Evolutionary conservation across 441 rosid genomes (phyloP), one percentile per base, ranked within the genome.

Genomic region (Erysimum cheiri): DNA sequence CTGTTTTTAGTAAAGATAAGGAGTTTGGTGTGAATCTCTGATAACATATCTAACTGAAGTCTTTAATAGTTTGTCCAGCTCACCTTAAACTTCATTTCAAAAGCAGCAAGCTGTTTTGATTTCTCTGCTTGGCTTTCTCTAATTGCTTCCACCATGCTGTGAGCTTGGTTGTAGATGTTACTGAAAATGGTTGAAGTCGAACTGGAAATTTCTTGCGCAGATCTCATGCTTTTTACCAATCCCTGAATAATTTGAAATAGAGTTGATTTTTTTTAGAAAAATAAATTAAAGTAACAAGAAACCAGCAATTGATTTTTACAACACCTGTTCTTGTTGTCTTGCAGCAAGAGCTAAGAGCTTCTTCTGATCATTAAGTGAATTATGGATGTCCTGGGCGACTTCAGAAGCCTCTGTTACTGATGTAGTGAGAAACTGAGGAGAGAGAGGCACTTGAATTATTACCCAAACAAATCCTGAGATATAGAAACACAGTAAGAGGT

Each of bases 251-350:
- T 67, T 66, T 26, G 54, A 41, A 49, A 43, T n/a, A 28, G 1
- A 56, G 41, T 37, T 69, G 32, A 50, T 11, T 10, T 46, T 52
- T 19, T 17, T 71, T 26, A 22, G 26, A 11, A 17, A 59, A 59
- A 0, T 31, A 56, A 58, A 58, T 8, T 15, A 17, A 53, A 40
- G 15, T 22, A 36, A 65, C 59, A 47, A 54, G 64, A 67, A 22
- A 48, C 13, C 26, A 28, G 32, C 26, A 58, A 33, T 37, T 22
- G 39, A 41, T 8, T 56, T 29, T 24, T 28, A 58, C 29, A 8
- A 33, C 64, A 88, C 98, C 86, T 89, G 87, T 71, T 91, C 88
- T 70, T 88, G 88, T 78, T 86, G 91, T 72, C 57, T 81, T 55
- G 87, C 71, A 29, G 92, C 81, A 52, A 85, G 80, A 61, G 78